phyloP scores from a whole-genome alignment of 2,329 filamentous ascomycete genomes.

The Magnaporthiopsis poae region DNA sequence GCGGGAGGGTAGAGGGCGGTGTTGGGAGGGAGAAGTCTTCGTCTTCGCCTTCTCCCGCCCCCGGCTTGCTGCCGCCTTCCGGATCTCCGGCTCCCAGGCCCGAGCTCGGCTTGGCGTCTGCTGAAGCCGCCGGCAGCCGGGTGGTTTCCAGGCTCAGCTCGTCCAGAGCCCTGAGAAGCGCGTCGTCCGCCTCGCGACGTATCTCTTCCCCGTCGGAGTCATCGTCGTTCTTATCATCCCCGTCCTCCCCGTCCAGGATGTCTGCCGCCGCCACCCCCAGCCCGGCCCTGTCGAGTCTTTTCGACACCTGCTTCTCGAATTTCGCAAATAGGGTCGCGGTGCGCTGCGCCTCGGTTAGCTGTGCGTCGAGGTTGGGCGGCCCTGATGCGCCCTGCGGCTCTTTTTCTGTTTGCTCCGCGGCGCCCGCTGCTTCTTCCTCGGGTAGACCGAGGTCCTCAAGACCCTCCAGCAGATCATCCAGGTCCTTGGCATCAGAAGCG shows the following conservation, averaged over 20 bases:
- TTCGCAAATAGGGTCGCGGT: neutral
- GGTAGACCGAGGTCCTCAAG: neutral
- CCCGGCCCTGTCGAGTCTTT: neutral
- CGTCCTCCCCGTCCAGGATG: neutral
- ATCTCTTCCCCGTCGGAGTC: conserved; percentile 44
- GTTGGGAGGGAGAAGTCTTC: conserved; percentile 32
- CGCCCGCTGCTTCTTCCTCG: neutral
- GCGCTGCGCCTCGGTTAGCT: neutral
- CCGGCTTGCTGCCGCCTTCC: neutral
- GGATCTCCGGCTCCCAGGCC: too few species aligned
- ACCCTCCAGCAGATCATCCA: conserved; percentile 2
- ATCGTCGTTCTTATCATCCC: conserved; percentile 12
- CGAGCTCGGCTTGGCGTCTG: neutral
- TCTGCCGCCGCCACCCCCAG: neutral
- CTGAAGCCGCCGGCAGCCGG: too few species aligned
- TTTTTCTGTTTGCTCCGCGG: neutral
- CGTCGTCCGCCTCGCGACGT: conserved; percentile 31
- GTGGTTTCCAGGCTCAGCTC: conserved; percentile 20
- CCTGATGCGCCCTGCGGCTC: neutral
- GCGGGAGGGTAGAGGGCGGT: conserved; percentile 32
- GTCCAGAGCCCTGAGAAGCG: conserved; percentile 37
- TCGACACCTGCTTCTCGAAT: neutral
- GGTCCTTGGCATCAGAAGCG: neutral
- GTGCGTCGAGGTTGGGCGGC: neutral
- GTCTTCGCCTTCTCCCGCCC: conserved; percentile 4